Evolutionary conservation across 23 red algal species (phyloP).

Genomic region (Gracilaria domingensis): DNA sequence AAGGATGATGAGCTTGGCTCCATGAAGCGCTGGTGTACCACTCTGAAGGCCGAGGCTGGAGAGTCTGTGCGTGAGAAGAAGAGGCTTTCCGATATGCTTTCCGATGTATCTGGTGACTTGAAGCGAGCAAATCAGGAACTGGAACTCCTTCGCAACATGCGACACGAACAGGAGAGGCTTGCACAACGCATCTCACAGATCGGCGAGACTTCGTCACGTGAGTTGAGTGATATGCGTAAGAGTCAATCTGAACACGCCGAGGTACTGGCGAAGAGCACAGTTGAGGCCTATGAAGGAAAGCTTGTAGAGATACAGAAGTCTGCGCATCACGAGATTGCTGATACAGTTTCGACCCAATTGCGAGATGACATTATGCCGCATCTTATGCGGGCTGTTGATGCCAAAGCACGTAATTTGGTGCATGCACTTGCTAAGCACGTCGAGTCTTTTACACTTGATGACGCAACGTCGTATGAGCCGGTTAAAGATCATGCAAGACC

Average conservation of each 20-base stretch:
- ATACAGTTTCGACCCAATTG: slow-evolving; percentile 42
- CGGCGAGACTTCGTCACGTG: slow-evolving; percentile 49
- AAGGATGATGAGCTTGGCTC: slow-evolving; percentile 40
- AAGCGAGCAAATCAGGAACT: slow-evolving; percentile 68
- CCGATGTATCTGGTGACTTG: slow-evolving; percentile 55
- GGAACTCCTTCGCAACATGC: slow-evolving; percentile 50
- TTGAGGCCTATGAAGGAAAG: slow-evolving; percentile 43
- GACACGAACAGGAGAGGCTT: slow-evolving; percentile 60
- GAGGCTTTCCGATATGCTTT: slow-evolving; percentile 60
- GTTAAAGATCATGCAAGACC: slow-evolving; percentile 10
- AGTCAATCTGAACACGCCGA: slow-evolving; percentile 64
- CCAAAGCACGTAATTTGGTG: slow-evolving; percentile 43
- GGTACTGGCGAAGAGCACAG: slow-evolving; percentile 53
- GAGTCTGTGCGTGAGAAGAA: slow-evolving; percentile 66
- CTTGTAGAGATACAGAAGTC: slow-evolving; percentile 37
- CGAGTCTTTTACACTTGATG: slow-evolving; percentile 60
- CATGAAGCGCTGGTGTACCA: slow-evolving; percentile 41
- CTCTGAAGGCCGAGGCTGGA: slow-evolving; percentile 49
- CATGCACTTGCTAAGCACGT: slow-evolving; percentile 62
- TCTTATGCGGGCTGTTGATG: slow-evolving; percentile 45
- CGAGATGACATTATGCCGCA: slow-evolving; percentile 70
- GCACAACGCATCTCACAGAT: slow-evolving; percentile 44
- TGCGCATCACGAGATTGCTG: slow-evolving; percentile 52
- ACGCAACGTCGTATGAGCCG: background rate
- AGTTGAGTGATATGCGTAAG: slow-evolving; percentile 44